Base-by-base conservation (phyloP, 768 basidiomycete species). In the Rhizopogon salebrosus region DNA sequence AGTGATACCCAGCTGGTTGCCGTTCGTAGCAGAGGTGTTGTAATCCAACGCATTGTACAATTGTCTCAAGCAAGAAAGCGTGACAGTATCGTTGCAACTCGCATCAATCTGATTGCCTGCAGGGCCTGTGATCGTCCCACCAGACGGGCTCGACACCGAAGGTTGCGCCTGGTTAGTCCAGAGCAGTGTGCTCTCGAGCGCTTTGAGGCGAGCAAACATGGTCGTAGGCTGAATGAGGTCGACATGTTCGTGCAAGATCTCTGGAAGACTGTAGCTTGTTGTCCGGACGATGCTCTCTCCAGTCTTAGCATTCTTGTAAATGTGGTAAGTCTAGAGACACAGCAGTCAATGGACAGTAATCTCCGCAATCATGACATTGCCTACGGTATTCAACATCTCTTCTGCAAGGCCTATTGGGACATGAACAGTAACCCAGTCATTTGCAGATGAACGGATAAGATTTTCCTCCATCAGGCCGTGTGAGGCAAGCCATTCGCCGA, bases 211-310 rank as follows among this genome's bases (percentile, higher is more conserved):
- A 37, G 75, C 70, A 60, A 89, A 89, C 64, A 80, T 76, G 1
- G 85, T 89, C 2, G 87, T 89, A 0, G 88, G 87, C 55, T 88
- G 85, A 22, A 89, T 71, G 29, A 88, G 65, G 31, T 87, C 85
- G 49, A 89, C 64, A 60, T 88, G 84, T 3, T 71, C 68, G 57
- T 83, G 75, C 41, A 89, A 65, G 49, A 76, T 56, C 48, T 73
- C 72, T 0, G 87, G 87, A n/a, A 90, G 76, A 59, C 80, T 83
- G 70, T 87, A 89, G 54, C 71, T 72, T 3, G 80, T 83, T 16
- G 88, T 85, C 51, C 88, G 80, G 54, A 87, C 71, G 23, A 87
- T 64, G 13, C 72, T 64, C 29, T 83, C 80, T 3, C 80, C 83
- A 48, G 71, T 76, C 18, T 69, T 65, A 14, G 66, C 63, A 61